Conservation (phyloP, 306 rosid genomes). For the Luffa acutangula region DNA sequence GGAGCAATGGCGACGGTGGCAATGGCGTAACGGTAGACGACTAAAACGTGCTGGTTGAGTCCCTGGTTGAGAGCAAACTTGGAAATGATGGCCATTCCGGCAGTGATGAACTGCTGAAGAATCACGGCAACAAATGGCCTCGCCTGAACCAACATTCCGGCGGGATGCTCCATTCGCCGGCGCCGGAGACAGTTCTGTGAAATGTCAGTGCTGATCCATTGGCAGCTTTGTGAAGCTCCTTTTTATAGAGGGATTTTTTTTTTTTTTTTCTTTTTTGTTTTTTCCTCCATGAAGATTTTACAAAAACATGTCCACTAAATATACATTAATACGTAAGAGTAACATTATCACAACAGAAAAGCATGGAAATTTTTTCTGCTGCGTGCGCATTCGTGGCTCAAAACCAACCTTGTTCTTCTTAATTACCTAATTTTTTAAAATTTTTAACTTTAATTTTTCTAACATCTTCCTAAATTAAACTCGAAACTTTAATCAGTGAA, state of each 20-base stretch:
- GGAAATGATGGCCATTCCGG: slow-evolving; percentile 20
- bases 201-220: background rate
- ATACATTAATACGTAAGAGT: background rate
- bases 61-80: slow-evolving; percentile 25
- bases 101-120: slow-evolving; percentile 18
- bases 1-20: slow-evolving; percentile 24
- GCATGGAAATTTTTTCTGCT: background rate
- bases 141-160: slow-evolving; percentile 1
- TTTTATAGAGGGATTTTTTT: background rate
- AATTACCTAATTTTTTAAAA: background rate
- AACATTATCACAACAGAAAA: background rate
- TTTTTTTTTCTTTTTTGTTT: background rate
- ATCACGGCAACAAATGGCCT: slow-evolving; percentile 14
- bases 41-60: slow-evolving; percentile 22
- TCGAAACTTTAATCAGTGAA: background rate
- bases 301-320: background rate
- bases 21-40: slow-evolving; percentile 18
- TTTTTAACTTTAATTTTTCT: background rate
- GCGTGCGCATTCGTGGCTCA: background rate
- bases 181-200: background rate
- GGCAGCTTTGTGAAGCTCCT: background rate
- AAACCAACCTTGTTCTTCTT: background rate
- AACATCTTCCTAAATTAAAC: background rate
- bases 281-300: background rate
- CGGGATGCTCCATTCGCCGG: background rate